phyloP scores from a whole-genome alignment of 2,329 filamentous ascomycete species.

The Fusarium duplospermum region DNA sequence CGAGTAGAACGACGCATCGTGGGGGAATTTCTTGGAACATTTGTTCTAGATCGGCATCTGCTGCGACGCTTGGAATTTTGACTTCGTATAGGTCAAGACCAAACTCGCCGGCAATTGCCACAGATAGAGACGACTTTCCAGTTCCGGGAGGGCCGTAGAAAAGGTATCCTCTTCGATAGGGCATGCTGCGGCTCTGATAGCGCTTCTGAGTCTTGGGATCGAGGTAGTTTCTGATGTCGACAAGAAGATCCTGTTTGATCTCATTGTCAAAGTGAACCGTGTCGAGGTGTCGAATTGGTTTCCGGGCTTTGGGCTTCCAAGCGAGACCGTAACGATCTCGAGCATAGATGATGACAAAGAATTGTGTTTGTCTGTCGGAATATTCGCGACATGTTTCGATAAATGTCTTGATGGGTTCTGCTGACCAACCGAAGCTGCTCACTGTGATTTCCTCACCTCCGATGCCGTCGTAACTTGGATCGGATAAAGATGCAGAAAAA shows the following conservation, averaged over 20 bases:
- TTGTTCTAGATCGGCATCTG: conserved; percentile 61
- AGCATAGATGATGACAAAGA: conserved; percentile 62
- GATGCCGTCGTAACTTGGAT: conserved; percentile 58
- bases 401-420: conserved; percentile 59
- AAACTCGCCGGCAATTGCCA: conserved; percentile 63
- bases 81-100: conserved; percentile 63
- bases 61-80: conserved; percentile 60
- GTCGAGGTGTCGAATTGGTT: conserved; percentile 61
- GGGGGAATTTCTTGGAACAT: conserved; percentile 65
- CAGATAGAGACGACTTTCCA: conserved; percentile 67
- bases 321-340: conserved; percentile 58
- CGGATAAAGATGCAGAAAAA: conserved; percentile 51
- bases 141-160: conserved; percentile 73
- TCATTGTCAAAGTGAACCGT: conserved; percentile 63
- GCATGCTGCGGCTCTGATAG: conserved; percentile 68
- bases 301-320: conserved; percentile 62
- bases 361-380: conserved; percentile 60
- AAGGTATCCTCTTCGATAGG: conserved; percentile 64
- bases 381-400: conserved; percentile 61
- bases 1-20: conserved; percentile 65
- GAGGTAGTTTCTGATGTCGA: conserved; percentile 64
- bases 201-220: conserved; percentile 62
- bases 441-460: conserved; percentile 60
- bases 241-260: conserved; percentile 59
- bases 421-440: conserved; percentile 64